Base-by-base conservation (phyloP, 2,329 filamentous ascomycete genomes). In the Aspergillus bombycis region DNA sequence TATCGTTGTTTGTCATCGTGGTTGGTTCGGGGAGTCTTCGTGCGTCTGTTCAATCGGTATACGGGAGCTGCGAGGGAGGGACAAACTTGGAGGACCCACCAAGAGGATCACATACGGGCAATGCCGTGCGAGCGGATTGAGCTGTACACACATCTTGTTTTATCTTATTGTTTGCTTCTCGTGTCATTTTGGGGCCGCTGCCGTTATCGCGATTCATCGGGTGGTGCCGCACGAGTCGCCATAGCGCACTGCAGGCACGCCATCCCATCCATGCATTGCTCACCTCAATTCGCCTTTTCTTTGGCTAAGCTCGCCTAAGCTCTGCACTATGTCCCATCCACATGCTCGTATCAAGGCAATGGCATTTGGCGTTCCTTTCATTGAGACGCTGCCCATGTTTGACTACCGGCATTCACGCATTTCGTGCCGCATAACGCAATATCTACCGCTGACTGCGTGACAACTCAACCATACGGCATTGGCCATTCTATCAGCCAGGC, bases 211-310 rank as follows among this genome's bases (percentile, higher is more conserved):
- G 12, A n/a, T 54, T 21, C 19, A n/a, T 54, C 52, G 30, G 52
- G 30, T 53, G 26, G 28, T 53, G 28, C 50, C 50, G 50, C 50
- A 34, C 52, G n/a, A 36, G n/a, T 62, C 38, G 59, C 21, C 59
- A 59, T 62, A 46, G 59, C 43, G 43, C 30, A 34, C 50, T 50
- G 23, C 41, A 45, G 62, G 62, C 62, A 64, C 62, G 62, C 62
- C 57, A 64, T 64, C 52, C 56, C 56, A 34, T 52, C 38, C 62
- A 60, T 60, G 56, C 34, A 64, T 64, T 57, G 59, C 62, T 64
- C 62, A 62, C 38, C 34, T 52, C 59, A 23, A 59, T 53, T 48
- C 30, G 41, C 38, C 12, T 45, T 46, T 32, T 53, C 52, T 43
- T 32, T 54, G 43, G 21, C 59, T 56, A 64, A 64, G 61, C 59